Evolutionary conservation across 140 eudicot species (phyloP).

Genomic region (Flaveria floridana): DNA sequence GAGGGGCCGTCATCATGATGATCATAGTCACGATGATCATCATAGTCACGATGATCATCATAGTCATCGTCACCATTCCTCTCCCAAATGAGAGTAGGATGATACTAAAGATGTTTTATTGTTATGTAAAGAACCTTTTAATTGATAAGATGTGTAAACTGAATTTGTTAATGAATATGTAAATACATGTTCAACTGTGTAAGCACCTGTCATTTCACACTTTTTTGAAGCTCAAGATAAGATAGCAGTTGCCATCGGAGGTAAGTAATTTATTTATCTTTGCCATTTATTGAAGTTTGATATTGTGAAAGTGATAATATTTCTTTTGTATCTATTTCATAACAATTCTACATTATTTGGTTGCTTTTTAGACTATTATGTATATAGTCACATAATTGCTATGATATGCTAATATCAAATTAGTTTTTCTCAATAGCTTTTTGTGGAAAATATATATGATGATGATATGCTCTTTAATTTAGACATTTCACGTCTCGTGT

Average conservation of each 20-base stretch:
- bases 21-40: constrained; percentile 25
- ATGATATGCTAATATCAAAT: neutral
- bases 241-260: neutral
- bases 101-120: constrained; percentile 27
- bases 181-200: constrained; percentile 23
- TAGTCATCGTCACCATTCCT: constrained; percentile 12
- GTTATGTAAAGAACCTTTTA: constrained; percentile 23
- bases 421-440: neutral
- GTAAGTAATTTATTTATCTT: constrained; percentile 1
- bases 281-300: neutral
- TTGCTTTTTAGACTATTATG: neutral
- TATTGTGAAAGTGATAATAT: neutral
- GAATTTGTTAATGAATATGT: constrained; percentile 34
- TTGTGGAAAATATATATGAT: neutral
- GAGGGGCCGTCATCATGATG: constrained; percentile 43
- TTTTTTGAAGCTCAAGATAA: neutral
- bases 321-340: neutral
- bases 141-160: constrained; percentile 21
- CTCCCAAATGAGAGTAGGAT: constrained; percentile 35
- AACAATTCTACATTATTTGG: neutral
- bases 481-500: neutral
- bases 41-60: constrained; percentile 22
- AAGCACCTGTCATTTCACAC: neutral
- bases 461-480: neutral
- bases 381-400: no score